A percentile compares a stretch with the other conserved stretches of the same genome.
Evolutionary conservation across 176 grass and related monocot genomes (phyloP).

Genomic region (Oryza rufipogon): DNA sequence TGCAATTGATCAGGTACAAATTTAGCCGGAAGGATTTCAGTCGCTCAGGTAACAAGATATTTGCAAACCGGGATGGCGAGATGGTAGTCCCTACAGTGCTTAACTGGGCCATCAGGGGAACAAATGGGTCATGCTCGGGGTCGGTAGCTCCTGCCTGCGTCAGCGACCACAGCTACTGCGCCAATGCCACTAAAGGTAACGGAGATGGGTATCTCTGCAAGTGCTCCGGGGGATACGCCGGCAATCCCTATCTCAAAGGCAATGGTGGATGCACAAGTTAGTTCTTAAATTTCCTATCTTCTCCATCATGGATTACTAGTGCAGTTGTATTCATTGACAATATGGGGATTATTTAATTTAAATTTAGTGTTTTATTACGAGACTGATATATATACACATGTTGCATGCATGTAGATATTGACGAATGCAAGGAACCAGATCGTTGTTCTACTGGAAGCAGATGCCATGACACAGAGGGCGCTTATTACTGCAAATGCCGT

Average conservation of each 20-base stretch:
- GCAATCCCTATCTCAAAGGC: slow-evolving; percentile 41
- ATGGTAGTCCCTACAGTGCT: slow-evolving; percentile 5
- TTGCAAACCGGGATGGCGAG: rapidly evolving
- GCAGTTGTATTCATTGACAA: neutral
- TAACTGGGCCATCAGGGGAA: slow-evolving; percentile 40
- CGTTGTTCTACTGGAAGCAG: too few relatives aligned
- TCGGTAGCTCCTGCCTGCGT: slow-evolving; percentile 17
- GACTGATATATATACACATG: too few relatives aligned
- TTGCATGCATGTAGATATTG: too few relatives aligned
- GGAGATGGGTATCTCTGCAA: slow-evolving; percentile 25
- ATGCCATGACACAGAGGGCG: too few relatives aligned
- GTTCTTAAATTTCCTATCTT: neutral
- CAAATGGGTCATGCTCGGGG: neutral
- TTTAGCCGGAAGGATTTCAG: neutral
- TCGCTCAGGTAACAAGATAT: neutral
- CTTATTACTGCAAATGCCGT: too few relatives aligned
- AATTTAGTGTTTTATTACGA: too few relatives aligned
- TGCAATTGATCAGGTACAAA: neutral
- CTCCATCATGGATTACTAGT: too few relatives aligned
- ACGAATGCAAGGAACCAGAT: too few relatives aligned
- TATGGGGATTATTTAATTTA: too few relatives aligned
- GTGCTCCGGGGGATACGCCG: slow-evolving; percentile 23
- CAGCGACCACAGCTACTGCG: neutral
- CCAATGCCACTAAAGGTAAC: neutral
- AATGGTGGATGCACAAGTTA: slow-evolving; percentile 38